These are phyloP conservation scores for Exophiala mesophila DNA, from an alignment of 2,329 filamentous ascomycete species.

Conservation along the genomic window DNA sequence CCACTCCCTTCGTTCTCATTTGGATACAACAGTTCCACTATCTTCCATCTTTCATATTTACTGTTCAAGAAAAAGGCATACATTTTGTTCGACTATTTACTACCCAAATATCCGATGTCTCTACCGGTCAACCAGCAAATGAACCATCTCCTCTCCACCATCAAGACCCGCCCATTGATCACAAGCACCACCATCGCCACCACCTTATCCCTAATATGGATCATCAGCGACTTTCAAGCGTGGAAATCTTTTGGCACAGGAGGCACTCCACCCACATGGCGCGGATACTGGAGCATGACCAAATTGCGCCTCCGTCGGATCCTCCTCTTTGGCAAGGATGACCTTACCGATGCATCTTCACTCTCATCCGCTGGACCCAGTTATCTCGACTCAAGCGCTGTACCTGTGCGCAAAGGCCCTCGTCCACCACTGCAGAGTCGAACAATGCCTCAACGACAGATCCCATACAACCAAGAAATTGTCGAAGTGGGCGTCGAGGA, in stretches of 20 bases:
- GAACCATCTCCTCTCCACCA: slow-evolving; percentile 7
- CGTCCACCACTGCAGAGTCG: slow-evolving; percentile 14
- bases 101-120: too few species aligned
- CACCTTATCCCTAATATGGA: slow-evolving; percentile 15
- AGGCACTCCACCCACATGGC: slow-evolving; percentile 23
- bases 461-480: slow-evolving; percentile 12
- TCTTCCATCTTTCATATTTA: too few species aligned
- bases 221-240: slow-evolving; percentile 19
- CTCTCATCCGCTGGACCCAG: slow-evolving; percentile 13
- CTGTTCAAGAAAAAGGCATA: too few species aligned
- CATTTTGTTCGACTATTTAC: too few species aligned
- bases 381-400: slow-evolving; percentile 13
- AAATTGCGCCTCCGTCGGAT: slow-evolving; percentile 18
- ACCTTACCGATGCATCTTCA: slow-evolving; percentile 16
- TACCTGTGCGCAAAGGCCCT: slow-evolving; percentile 10
- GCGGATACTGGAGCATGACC: slow-evolving; percentile 23
- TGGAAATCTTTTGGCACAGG: slow-evolving; percentile 24
- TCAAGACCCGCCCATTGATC: slow-evolving; percentile 11
- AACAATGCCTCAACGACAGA: slow-evolving; percentile 23
- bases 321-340: slow-evolving; percentile 15
- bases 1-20: too few species aligned
- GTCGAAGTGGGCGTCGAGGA: slow-evolving; percentile 13
- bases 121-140: too few species aligned
- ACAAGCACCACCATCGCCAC: slow-evolving; percentile 9
- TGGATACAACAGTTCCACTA: too few species aligned